These are phyloP conservation scores for Betula pendula DNA, from an alignment of 306 rosid genomes.

Conservation along the genomic window DNA sequence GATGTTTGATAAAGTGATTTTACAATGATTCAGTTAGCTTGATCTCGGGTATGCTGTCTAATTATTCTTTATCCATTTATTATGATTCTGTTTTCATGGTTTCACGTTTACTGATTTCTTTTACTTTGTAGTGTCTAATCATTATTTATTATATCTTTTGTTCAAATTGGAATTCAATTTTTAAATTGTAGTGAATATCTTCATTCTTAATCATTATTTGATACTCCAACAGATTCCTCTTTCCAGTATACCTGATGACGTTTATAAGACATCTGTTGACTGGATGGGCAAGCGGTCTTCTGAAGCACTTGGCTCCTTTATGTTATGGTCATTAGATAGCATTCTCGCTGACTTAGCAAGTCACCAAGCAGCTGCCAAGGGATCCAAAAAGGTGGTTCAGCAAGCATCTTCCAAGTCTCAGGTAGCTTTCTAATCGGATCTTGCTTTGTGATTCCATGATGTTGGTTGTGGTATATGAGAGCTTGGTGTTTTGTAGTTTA, in stretches of 20 bases:
- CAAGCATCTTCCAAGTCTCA: conserved; percentile 64
- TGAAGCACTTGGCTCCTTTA: conserved; percentile 64
- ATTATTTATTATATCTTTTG: neutral
- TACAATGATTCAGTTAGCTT: neutral
- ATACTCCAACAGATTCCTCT: conserved; percentile 60
- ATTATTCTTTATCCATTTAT: neutral
- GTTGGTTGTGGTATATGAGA: neutral
- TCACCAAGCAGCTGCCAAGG: conserved; percentile 60
- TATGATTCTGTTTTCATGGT: neutral
- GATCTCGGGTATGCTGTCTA: neutral
- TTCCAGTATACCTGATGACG: conserved; percentile 52
- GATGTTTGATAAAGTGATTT: neutral
- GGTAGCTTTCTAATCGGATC: conserved; percentile 38
- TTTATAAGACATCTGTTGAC: conserved; percentile 58
- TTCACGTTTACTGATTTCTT: neutral
- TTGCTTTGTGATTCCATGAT: neutral
- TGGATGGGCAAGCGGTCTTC: conserved; percentile 59
- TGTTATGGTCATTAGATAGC: conserved; percentile 65
- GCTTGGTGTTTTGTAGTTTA: neutral
- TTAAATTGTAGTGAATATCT: neutral
- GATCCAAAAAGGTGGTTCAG: conserved; percentile 59
- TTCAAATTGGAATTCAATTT: neutral
- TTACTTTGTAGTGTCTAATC: neutral
- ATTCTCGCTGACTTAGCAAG: conserved; percentile 54
- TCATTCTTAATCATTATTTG: conserved; percentile 14